These are phyloP conservation scores for Sinapis alba DNA, from an alignment of 441 rosid species.

Conservation along the genomic window DNA sequence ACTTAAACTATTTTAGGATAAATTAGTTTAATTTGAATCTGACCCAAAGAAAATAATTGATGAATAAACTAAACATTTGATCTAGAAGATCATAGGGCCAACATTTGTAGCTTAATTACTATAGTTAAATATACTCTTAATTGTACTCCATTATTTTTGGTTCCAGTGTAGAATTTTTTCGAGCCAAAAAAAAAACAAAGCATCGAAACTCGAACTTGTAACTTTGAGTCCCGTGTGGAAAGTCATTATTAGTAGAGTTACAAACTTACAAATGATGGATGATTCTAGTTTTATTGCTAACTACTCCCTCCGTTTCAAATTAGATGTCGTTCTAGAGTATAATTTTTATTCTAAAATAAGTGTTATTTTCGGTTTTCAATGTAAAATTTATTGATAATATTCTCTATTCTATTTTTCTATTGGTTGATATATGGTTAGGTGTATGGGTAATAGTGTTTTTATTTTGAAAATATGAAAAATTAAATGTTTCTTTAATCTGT, in stretches of 20 bases:
- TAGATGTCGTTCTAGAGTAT: too few species aligned
- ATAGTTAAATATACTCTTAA: not conserved
- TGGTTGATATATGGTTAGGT: too few species aligned
- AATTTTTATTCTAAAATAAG: too few species aligned
- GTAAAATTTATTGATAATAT: too few species aligned
- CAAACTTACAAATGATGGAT: not conserved
- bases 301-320: too few species aligned
- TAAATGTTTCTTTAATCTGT: too few species aligned
- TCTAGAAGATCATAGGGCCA: not conserved
- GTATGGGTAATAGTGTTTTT: too few species aligned
- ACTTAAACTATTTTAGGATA: not conserved
- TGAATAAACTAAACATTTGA: conserved; percentile 4
- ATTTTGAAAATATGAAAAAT: too few species aligned
- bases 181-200: not conserved
- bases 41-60: not conserved
- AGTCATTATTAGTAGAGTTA: not conserved
- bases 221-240: conserved; percentile 3
- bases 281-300: not conserved
- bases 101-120: not conserved
- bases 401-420: too few species aligned
- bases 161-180: not conserved
- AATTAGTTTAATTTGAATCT: conserved; percentile 15
- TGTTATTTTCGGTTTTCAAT: too few species aligned
- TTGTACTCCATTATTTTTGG: not conserved
- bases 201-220: not conserved